Conservation (phyloP, 495 filamentous ascomycete species). For the Aspergillus homomorphus region DNA sequence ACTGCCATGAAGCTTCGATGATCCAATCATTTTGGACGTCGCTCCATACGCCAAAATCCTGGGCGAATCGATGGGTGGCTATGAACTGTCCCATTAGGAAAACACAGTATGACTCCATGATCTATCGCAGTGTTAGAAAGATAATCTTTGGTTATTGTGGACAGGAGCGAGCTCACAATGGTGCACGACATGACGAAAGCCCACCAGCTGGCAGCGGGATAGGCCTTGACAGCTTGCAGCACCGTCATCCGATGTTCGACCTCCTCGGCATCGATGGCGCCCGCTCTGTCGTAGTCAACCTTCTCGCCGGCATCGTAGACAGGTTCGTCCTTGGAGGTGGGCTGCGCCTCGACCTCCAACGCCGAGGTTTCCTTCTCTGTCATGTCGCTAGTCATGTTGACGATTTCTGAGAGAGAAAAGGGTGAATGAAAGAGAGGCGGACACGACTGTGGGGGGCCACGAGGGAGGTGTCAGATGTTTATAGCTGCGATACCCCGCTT, state of each 20-base stretch:
- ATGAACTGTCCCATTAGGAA: constrained; percentile 45
- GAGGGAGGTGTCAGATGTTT: constrained; percentile 24
- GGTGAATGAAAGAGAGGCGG: constrained; percentile 28
- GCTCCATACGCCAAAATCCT: constrained; percentile 34
- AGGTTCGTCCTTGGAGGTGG: constrained; percentile 31
- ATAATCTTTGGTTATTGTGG: constrained; percentile 14
- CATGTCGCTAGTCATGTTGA: constrained; percentile 41
- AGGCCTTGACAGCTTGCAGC: constrained; percentile 34
- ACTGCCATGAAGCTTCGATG: constrained; percentile 29
- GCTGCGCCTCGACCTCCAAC: constrained; percentile 36
- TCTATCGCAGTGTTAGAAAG: constrained; percentile 30
- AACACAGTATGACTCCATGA: constrained; percentile 46
- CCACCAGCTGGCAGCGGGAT: constrained; percentile 50
- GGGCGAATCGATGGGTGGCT: constrained; percentile 35
- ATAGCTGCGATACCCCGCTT: constrained; percentile 27
- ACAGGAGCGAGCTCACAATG: constrained; percentile 29
- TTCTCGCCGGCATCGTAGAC: constrained; percentile 44
- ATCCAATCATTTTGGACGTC: constrained; percentile 27
- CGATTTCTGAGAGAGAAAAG: constrained; percentile 25
- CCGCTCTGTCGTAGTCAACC: constrained; percentile 43
- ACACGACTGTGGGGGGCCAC: constrained; percentile 20
- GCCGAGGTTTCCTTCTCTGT: constrained; percentile 35
- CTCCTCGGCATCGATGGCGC: constrained; percentile 33
- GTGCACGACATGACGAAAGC: constrained; percentile 43
- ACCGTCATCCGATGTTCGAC: constrained; percentile 31